phyloP scores from a whole-genome alignment of 495 filamentous ascomycete species.

The Lophiotrema nucula region DNA sequence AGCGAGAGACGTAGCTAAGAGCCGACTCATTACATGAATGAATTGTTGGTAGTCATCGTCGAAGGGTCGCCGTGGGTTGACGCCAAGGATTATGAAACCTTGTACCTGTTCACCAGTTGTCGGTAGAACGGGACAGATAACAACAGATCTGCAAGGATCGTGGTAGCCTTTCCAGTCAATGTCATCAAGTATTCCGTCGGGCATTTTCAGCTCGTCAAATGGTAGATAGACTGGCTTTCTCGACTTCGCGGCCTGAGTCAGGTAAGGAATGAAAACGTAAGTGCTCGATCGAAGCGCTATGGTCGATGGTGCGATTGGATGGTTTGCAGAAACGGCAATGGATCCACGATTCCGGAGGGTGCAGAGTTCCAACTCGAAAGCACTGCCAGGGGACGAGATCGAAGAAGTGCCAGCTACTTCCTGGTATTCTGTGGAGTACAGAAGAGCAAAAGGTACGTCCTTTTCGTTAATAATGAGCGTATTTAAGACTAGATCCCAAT shows the following conservation, averaged over 20 bases:
- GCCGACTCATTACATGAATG: conserved; percentile 11
- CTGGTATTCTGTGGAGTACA: conserved; percentile 15
- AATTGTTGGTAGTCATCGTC: conserved; percentile 28
- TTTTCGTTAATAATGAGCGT: conserved; percentile 18
- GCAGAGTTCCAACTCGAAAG: not conserved
- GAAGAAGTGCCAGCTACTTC: not conserved
- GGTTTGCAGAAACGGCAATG: conserved; percentile 7
- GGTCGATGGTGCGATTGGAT: conserved; percentile 6
- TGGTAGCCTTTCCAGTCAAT: conserved; percentile 18
- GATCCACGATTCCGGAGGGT: conserved; percentile 13
- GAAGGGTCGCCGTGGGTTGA: conserved; percentile 29
- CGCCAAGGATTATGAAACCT: conserved; percentile 29
- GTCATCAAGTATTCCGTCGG: not conserved
- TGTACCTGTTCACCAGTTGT: conserved; percentile 7
- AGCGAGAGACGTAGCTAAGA: conserved; percentile 19
- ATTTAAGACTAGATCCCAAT: conserved; percentile 13
- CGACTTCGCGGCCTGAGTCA: conserved; percentile 5
- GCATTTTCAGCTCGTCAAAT: conserved; percentile 7
- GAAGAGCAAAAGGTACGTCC: conserved; percentile 21
- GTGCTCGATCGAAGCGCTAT: not conserved
- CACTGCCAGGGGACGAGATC: conserved; percentile 5
- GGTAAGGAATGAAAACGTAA: conserved; percentile 1
- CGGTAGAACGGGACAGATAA: conserved; percentile 17
- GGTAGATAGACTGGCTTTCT: conserved; percentile 11
- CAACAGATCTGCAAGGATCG: conserved; percentile 14